phyloP scores from a whole-genome alignment of 2,329 filamentous ascomycete species.

The Cladosporium sp. region DNA sequence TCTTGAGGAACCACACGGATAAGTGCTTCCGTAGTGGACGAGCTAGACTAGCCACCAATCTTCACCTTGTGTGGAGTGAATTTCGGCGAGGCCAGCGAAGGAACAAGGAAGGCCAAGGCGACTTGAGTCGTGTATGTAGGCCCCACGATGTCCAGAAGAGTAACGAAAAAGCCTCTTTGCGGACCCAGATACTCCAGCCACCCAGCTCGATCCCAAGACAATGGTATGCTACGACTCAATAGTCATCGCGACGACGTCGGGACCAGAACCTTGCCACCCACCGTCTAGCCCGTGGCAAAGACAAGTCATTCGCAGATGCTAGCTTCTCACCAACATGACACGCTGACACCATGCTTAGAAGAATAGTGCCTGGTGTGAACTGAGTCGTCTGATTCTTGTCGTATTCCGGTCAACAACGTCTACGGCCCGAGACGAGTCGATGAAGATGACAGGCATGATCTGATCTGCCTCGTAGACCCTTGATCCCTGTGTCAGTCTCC shows the following conservation, averaged over 20 bases:
- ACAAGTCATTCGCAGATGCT: neutral
- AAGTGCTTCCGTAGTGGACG: neutral
- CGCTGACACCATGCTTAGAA: neutral
- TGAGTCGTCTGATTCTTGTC: neutral
- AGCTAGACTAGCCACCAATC: neutral
- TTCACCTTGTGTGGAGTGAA: conserved; percentile 8
- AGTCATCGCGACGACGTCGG: neutral
- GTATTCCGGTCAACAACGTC: neutral
- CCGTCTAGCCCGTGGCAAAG: neutral
- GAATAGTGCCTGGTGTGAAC: neutral
- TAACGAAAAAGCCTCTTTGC: neutral
- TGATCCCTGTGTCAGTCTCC: conserved; percentile 4
- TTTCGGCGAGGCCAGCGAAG: conserved; percentile 3
- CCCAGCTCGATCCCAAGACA: neutral
- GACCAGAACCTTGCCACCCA: neutral
- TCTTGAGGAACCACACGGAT: neutral
- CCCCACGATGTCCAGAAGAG: neutral
- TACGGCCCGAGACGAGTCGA: conserved; percentile 5
- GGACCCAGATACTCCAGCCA: neutral
- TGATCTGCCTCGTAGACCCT: conserved; percentile 3
- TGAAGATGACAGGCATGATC: conserved; percentile 10
- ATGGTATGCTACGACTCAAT: conserved; percentile 1
- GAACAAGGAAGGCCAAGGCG: conserved; percentile 9
- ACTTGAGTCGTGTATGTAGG: conserved; percentile 3
- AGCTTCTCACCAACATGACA: neutral